These are phyloP conservation scores for Vanilla planifolia DNA, from an alignment of 106 monocot genomes.

Conservation along the genomic window DNA sequence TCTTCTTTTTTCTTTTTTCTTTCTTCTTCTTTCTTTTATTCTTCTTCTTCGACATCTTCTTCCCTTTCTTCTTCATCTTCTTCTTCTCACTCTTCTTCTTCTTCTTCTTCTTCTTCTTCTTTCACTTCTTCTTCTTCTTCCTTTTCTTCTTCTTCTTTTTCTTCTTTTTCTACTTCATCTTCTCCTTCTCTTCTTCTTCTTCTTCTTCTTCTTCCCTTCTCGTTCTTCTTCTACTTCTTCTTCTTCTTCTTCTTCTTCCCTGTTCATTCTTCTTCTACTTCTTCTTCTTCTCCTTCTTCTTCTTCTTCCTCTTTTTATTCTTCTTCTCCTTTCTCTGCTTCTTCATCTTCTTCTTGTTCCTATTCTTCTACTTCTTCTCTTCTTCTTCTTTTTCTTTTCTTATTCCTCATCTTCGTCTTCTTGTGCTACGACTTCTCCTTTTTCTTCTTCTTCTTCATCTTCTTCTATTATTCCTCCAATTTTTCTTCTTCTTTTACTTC, in stretches of 20 bases:
- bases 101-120: neutral
- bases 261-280: too few species aligned
- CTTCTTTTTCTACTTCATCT: too few species aligned
- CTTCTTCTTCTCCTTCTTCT: neutral
- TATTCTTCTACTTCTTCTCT: too few species aligned
- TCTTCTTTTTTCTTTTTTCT: neutral
- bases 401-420: too few species aligned
- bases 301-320: neutral
- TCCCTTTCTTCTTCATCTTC: neutral
- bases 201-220: neutral
- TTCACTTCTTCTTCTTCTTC: too few species aligned
- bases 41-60: too few species aligned
- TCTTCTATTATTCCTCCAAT: too few species aligned
- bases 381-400: too few species aligned
- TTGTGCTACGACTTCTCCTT: too few species aligned
- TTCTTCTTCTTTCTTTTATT: neutral
- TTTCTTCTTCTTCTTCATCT: too few species aligned
- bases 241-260: too few species aligned
- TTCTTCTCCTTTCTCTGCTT: neutral
- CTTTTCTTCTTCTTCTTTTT: neutral
- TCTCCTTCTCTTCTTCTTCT: neutral
- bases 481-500: too few species aligned
- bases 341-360: neutral
- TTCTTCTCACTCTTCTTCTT: neutral
- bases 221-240: neutral